Evolutionary conservation across 2,329 filamentous ascomycete species (phyloP), one percentile per base, ranked within the genome.

Genomic region (Huntiella bhutanensis): DNA sequence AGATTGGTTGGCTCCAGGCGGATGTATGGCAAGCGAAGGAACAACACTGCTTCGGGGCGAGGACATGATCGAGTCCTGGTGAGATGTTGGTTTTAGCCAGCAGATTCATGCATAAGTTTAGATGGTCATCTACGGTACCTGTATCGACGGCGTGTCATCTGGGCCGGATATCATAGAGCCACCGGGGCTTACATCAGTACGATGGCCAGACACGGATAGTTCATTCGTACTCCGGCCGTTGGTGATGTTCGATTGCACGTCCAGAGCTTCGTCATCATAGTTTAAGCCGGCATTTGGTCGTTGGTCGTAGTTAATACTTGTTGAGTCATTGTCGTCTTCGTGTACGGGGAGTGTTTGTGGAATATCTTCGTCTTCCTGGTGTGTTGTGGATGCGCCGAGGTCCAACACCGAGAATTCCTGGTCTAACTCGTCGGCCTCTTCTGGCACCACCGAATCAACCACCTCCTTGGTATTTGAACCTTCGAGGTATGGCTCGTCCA

Each of bases 61-160:
- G 19, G 72, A 78, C 46, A 74, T 57, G 34, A 71, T 59, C 19
- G 75, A 79, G 47, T 71, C 77, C 74, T 77, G 52, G 6, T 11
- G 39, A 33, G 28, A 39, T 19, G 28, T 43, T 43, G 34, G 16
- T 34, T 13, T n/a, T 7, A 16, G 11, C 12, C 15, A n/a, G 41
- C 43, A 15, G 36, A 28, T 15, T 13, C 36, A 13, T 33, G 13
- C 2, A 22, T 8, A 12, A 40, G 38, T 40, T 10, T 39, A 46
- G 32, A 17, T 39, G 19, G 19, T 13, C 13, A 19, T 12, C 7
- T 37, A 44, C 32, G 11, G 15, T 65, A 86, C 83, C 65, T 84
- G 82, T 45, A 88, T 60, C 13, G 88, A 95, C 17, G 83, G 83
- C 6, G 83, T 80, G 59, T 93, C 82, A 56, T 92, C 86, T 15